phyloP scores from a whole-genome alignment of 2,329 filamentous ascomycete genomes.

The Hypomyces perniciosus region DNA sequence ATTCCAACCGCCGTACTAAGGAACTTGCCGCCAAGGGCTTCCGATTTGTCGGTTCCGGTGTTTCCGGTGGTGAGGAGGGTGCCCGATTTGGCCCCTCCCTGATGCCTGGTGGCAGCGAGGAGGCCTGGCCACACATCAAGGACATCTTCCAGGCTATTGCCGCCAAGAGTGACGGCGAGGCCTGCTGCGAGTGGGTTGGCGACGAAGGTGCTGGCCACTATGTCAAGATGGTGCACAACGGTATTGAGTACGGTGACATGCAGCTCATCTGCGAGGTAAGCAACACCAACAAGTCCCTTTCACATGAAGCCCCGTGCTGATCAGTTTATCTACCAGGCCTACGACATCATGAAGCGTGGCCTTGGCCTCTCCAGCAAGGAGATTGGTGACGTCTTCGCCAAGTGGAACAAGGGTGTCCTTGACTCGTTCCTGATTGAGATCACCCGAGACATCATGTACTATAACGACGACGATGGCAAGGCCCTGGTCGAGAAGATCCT shows the following conservation, averaged over 20 bases:
- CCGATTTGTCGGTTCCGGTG: slow-evolving; percentile 92
- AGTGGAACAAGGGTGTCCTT: slow-evolving; percentile 98
- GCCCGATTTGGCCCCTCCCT: slow-evolving; percentile 94
- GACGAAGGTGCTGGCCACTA: slow-evolving; percentile 99
- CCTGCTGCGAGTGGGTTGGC: slow-evolving; percentile 99
- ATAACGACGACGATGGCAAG: slow-evolving; percentile 87
- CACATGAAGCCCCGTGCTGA: background rate
- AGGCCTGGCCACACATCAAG: slow-evolving; percentile 97
- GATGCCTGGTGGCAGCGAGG: slow-evolving; percentile 98
- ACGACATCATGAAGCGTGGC: slow-evolving; percentile 99
- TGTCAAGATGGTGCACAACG: slow-evolving; percentile 99
- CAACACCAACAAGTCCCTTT: background rate
- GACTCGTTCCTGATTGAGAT: slow-evolving; percentile 99
- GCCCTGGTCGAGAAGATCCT: slow-evolving; percentile 98
- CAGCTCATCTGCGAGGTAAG: slow-evolving; percentile 97
- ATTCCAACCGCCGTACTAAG: slow-evolving; percentile 93
- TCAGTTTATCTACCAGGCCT: slow-evolving; percentile 56
- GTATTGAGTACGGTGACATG: slow-evolving; percentile 99
- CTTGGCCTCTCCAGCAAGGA: slow-evolving; percentile 85
- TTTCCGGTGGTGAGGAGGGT: slow-evolving; percentile 99
- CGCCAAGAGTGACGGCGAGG: slow-evolving; percentile 93
- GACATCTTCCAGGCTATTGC: slow-evolving; percentile 97
- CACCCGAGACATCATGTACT: slow-evolving; percentile 97
- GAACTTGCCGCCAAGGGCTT: slow-evolving; percentile 85
- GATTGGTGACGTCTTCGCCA: slow-evolving; percentile 87